These are phyloP conservation scores for Senecio squalidus DNA, from an alignment of 140 eudicot species.

Conservation along the genomic window DNA sequence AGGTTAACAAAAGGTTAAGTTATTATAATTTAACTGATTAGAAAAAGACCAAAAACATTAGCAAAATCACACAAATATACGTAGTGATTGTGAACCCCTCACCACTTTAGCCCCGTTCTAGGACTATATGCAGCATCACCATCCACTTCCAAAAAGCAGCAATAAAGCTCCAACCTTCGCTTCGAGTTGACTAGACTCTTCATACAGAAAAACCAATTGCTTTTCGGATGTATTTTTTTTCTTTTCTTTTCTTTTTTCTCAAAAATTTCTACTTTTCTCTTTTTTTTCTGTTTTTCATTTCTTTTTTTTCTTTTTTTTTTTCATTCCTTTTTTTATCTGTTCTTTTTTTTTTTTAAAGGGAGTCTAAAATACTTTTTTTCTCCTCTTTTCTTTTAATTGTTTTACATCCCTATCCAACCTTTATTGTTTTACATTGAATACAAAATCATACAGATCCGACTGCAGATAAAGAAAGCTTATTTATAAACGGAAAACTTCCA, in stretches of 20 bases:
- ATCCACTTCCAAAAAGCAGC: slow-evolving; percentile 42
- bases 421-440: too few species aligned
- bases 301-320: background rate
- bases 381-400: slow-evolving; percentile 1
- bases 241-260: background rate
- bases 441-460: too few species aligned
- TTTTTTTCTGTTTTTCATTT: background rate
- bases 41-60: too few species aligned
- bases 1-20: too few species aligned
- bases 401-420: too few species aligned
- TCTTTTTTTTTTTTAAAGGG: slow-evolving; percentile 1
- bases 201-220: slow-evolving; percentile 4
- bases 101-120: slow-evolving; percentile 40
- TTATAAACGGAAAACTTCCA: slow-evolving; percentile 32
- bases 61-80: slow-evolving; percentile 4
- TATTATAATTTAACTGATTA: too few species aligned
- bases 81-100: slow-evolving; percentile 47
- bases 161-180: slow-evolving; percentile 26
- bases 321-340: slow-evolving; percentile 3
- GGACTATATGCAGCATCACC: slow-evolving; percentile 27
- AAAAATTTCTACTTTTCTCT: background rate
- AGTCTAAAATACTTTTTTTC: slow-evolving; percentile 8
- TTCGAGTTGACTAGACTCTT: slow-evolving; percentile 28
- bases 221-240: background rate
- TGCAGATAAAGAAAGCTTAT: slow-evolving; percentile 13